Evolutionary conservation across 495 filamentous ascomycete species (phyloP), one percentile per base, ranked within the genome.

Genomic region (Pseudoneurospora amorphoporcata): DNA sequence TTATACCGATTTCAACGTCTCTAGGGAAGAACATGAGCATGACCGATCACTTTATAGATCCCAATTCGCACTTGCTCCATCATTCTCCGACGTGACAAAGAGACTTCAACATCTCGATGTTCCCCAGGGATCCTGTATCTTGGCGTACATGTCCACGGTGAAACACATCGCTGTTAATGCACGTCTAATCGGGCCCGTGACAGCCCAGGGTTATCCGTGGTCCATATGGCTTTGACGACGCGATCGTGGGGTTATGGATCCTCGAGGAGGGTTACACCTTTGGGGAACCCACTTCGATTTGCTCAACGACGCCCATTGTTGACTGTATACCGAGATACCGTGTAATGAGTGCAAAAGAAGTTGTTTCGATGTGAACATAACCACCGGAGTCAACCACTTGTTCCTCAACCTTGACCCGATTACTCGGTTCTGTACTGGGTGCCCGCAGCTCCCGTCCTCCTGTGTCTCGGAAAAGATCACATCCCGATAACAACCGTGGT

Each of bases 71-170:
- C 68, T 45, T 40, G 14, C 61, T 61, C 69, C 10, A 65, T 61
- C 71, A 65, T 45, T 47, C 23, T 23, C 42, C 61, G 61, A 68
- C 72, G 5, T 1, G 47, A 16, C 47, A 23, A 61, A 14, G 19
- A 61, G 19, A 8, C 23, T 32, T 65, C 5, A 8, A 4, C 53
- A 65, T 35, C 53, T 65, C 53, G 23, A 17, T 8, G 7, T 35
- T 9, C 53, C 29, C 53, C 12, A 65, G 53, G 35, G 69, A 61
- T 42, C 45, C 69, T 47, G 70, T 71, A 40, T 68, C 69, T 70
- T 72, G 42, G 75, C 75, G 74, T 58, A 69, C 40, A 76, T 72
- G 71, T 71, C 58, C 75, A 76, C 43, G 37, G 73, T 76, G 75
- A 76, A 76, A 76, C 75, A 65, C 43, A 53, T 65, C 29, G 53